phyloP scores from a whole-genome alignment of 495 filamentous ascomycete genomes.

The Recurvomyces mirabilis region DNA sequence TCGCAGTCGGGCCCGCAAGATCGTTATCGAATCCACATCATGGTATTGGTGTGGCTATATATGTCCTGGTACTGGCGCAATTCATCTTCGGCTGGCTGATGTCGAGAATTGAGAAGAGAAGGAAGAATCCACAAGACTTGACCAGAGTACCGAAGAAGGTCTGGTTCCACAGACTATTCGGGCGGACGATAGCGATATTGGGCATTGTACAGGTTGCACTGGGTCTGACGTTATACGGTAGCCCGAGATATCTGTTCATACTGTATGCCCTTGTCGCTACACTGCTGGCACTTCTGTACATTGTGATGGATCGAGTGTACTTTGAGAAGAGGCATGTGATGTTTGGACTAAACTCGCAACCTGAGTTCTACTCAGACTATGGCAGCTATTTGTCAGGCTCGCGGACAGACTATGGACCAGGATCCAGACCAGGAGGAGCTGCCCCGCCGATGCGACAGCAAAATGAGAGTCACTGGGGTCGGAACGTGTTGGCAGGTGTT shows the following conservation, averaged over 20 bases:
- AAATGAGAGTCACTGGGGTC: constrained; percentile 10
- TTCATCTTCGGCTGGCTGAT: constrained; percentile 65
- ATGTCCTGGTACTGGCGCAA: constrained; percentile 72
- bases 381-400: constrained; percentile 40
- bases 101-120: constrained; percentile 44
- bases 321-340: constrained; percentile 35
- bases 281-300: constrained; percentile 55
- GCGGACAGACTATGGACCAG: constrained; percentile 17
- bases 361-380: constrained; percentile 34
- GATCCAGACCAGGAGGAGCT: background rate
- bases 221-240: constrained; percentile 85
- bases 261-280: constrained; percentile 66
- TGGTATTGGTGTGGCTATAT: constrained; percentile 85
- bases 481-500: constrained; percentile 12
- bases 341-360: constrained; percentile 34
- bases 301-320: constrained; percentile 54
- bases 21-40: constrained; percentile 82
- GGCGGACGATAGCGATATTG: constrained; percentile 61
- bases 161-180: constrained; percentile 81
- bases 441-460: background rate
- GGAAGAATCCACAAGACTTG: constrained; percentile 35
- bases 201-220: constrained; percentile 81
- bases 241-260: constrained; percentile 72
- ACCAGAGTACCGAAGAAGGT: constrained; percentile 52
- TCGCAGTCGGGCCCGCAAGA: constrained; percentile 64